Percentiles rank a stretch among this genome's conserved stretches.
phyloP scores from a whole-genome alignment of 2,329 filamentous ascomycete species.

The Leptographium radiaticola region DNA sequence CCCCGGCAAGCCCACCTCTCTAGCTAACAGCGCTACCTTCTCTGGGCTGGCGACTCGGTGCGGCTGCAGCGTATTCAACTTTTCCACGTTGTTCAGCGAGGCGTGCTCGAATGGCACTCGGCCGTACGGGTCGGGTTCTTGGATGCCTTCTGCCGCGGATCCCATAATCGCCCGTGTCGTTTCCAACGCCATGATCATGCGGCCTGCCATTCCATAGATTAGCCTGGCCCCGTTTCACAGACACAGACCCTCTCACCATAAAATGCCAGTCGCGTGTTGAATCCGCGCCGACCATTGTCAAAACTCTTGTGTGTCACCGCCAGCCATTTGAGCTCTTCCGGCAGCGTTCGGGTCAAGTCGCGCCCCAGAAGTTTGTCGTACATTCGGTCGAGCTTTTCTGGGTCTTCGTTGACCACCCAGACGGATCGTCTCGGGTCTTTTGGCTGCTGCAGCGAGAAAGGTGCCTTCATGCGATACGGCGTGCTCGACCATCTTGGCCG shows the following conservation, averaged over 20 bases:
- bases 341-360: slow-evolving; percentile 58
- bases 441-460: slow-evolving; percentile 47
- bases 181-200: slow-evolving; percentile 16
- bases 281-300: slow-evolving; percentile 84
- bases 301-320: slow-evolving; percentile 97
- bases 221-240: background rate
- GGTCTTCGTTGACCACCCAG: slow-evolving; percentile 65
- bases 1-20: slow-evolving; percentile 54
- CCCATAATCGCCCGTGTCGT: slow-evolving; percentile 16
- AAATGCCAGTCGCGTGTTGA: slow-evolving; percentile 87
- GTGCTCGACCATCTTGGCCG: slow-evolving; percentile 58
- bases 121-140: slow-evolving; percentile 22
- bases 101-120: slow-evolving; percentile 58
- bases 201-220: slow-evolving; percentile 8
- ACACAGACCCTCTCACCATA: slow-evolving; percentile 44
- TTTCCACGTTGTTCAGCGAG: slow-evolving; percentile 59
- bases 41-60: slow-evolving; percentile 48
- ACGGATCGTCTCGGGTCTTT: slow-evolving; percentile 37
- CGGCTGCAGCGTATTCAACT: slow-evolving; percentile 50
- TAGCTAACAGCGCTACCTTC: slow-evolving; percentile 54
- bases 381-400: slow-evolving; percentile 59
- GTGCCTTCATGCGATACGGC: slow-evolving; percentile 55
- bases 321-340: slow-evolving; percentile 92
- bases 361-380: slow-evolving; percentile 65
- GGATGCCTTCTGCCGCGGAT: background rate